Evolutionary conservation across 1,284 basidiomycete genomes (phyloP).

Genomic region (Vanrija sp.): DNA sequence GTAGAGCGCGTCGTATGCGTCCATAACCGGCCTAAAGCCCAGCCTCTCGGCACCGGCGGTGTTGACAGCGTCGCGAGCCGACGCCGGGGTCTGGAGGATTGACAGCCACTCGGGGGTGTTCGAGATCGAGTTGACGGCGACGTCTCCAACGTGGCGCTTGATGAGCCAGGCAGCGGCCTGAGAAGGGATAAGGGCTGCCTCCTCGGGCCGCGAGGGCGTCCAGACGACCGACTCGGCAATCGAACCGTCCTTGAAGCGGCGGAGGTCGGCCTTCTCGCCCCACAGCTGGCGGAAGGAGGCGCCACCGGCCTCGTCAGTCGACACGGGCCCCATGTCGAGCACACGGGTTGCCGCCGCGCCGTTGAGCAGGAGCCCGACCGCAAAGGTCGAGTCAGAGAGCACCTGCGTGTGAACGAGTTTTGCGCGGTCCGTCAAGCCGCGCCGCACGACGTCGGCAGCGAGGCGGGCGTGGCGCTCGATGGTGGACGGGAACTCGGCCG

Average conservation of each 20-base stretch:
- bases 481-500: constrained; percentile 59
- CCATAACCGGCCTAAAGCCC: constrained; percentile 73
- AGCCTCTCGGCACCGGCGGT: constrained; percentile 50
- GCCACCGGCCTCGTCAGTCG: constrained; percentile 49
- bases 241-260: constrained; percentile 95
- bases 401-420: constrained; percentile 58
- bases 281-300: constrained; percentile 77
- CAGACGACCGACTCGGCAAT: constrained; percentile 94
- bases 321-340: constrained; percentile 82
- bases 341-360: constrained; percentile 69
- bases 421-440: constrained; percentile 66
- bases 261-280: constrained; percentile 86
- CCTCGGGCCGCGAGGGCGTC: constrained; percentile 60
- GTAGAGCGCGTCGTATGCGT: constrained; percentile 76
- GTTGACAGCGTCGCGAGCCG: constrained; percentile 52
- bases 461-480: constrained; percentile 58
- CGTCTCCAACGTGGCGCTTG: constrained; percentile 66
- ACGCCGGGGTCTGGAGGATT: constrained; percentile 59
- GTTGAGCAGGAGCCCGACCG: constrained; percentile 72
- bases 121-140: constrained; percentile 30
- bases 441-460: constrained; percentile 58
- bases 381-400: constrained; percentile 41
- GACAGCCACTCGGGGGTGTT: constrained; percentile 59
- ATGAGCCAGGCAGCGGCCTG: constrained; percentile 74
- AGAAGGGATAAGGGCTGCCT: constrained; percentile 71